A percentile compares a stretch with the other conserved stretches of the same genome.
phyloP scores from a whole-genome alignment of 352 stramenopile genomes.

The Thalassiosira mediterranea region DNA sequence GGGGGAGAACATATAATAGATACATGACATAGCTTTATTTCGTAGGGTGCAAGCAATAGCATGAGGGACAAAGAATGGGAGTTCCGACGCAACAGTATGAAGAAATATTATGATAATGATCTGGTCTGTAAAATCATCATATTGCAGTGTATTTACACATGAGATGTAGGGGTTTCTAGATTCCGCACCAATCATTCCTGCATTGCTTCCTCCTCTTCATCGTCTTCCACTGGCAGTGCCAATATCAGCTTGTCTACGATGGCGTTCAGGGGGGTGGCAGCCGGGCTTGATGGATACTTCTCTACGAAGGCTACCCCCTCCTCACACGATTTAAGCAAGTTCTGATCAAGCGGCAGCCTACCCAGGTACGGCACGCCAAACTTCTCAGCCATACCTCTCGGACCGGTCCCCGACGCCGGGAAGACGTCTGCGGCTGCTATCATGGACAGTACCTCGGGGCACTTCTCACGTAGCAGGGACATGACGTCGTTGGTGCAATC shows the following conservation, averaged over 20 bases:
- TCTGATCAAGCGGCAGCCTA: constrained; percentile 94
- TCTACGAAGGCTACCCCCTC: constrained; percentile 93
- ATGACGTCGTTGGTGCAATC: constrained; percentile 75
- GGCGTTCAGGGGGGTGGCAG: constrained; percentile 58
- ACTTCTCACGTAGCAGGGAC: constrained; percentile 69
- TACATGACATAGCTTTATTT: no score
- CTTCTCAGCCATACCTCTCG: constrained; percentile 93
- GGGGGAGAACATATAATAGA: no score
- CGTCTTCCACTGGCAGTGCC: constrained; percentile 71
- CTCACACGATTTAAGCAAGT: constrained; percentile 95
- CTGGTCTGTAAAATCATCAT: constrained; percentile 4
- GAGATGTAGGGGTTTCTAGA: no score
- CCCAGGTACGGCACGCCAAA: constrained; percentile 97
- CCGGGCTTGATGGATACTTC: constrained; percentile 52
- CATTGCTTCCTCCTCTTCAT: constrained; percentile 41
- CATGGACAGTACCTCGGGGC: constrained; percentile 78
- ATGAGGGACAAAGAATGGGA: no score
- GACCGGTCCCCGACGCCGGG: constrained; percentile 86
- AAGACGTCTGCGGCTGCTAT: constrained; percentile 90
- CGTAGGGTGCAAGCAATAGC: no score
- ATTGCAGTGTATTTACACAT: no score
- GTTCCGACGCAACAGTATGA: no score
- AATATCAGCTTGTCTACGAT: constrained; percentile 71
- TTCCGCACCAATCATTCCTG: constrained; percentile 17
- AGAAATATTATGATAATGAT: constrained; percentile 1